Percentiles rank a stretch among this genome's conserved stretches.
Evolutionary conservation across 176 grass and related monocot genomes (phyloP).

Genomic region (Chrysopogon serrulatus): DNA sequence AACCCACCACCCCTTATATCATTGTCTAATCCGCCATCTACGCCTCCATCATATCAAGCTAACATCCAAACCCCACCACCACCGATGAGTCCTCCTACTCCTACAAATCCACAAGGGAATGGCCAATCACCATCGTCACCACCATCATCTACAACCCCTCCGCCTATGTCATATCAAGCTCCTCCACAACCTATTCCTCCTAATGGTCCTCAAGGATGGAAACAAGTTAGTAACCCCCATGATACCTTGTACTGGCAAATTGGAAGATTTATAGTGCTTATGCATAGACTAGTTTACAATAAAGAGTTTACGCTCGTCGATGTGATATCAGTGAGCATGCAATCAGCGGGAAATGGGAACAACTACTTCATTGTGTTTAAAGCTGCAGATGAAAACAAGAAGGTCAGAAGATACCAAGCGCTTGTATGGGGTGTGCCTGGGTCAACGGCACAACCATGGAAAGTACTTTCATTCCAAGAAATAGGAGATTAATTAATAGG

Average conservation of each 20-base stretch:
- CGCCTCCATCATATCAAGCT: background rate
- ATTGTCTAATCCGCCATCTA: background rate
- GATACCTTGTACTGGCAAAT: slow-evolving; percentile 31
- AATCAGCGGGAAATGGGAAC: slow-evolving; percentile 1
- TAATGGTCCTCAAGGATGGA: slow-evolving; percentile 20
- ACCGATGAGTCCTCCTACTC: background rate
- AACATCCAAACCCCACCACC: background rate
- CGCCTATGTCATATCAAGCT: background rate
- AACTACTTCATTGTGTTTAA: slow-evolving; percentile 29
- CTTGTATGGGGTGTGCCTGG: slow-evolving; percentile 13
- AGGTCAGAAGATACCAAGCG: slow-evolving; percentile 17
- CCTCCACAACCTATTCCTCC: slow-evolving; percentile 1
- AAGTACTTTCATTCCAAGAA: slow-evolving; percentile 13
- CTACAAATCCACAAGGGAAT: background rate
- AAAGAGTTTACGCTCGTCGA: slow-evolving; percentile 16
- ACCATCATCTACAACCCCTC: background rate
- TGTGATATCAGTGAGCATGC: slow-evolving; percentile 28
- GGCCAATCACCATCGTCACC: no score
- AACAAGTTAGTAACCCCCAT: background rate
- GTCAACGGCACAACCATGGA: slow-evolving; percentile 21
- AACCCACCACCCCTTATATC: background rate
- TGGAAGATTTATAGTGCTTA: slow-evolving; percentile 16
- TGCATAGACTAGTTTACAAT: slow-evolving; percentile 10
- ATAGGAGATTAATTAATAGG: slow-evolving; percentile 1
- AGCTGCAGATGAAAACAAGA: slow-evolving; percentile 20